Evolutionary conservation across 352 stramenopile species (phyloP).

Genomic region (Phytophthora litchii): DNA sequence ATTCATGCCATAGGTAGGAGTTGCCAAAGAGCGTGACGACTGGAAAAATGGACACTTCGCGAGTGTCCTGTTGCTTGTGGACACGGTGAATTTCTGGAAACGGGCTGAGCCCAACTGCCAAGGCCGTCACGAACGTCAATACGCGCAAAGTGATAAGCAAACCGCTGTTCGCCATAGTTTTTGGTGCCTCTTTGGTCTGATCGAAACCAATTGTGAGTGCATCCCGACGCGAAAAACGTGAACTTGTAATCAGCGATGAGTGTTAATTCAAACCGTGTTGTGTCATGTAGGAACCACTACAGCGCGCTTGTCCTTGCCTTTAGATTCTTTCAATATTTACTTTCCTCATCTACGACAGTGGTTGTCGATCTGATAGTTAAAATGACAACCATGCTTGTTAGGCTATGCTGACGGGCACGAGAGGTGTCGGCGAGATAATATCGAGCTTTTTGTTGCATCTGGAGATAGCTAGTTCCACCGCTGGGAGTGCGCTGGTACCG

Average conservation of each 20-base stretch:
- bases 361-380: no score
- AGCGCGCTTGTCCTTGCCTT: no score
- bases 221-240: slow-evolving; percentile 14
- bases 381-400: no score
- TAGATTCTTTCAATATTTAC: no score
- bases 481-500: not conserved
- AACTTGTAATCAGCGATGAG: slow-evolving; percentile 24
- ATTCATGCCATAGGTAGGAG: slow-evolving; percentile 20
- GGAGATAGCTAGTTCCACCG: not conserved
- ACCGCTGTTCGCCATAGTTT: slow-evolving; percentile 1
- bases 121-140: slow-evolving; percentile 29
- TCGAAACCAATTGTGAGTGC: slow-evolving; percentile 18
- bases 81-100: slow-evolving; percentile 28
- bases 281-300: not conserved
- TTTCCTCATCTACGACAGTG: no score
- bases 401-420: slow-evolving; percentile 13
- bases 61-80: slow-evolving; percentile 19
- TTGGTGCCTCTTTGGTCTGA: not conserved
- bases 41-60: slow-evolving; percentile 31
- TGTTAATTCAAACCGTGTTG: slow-evolving; percentile 8
- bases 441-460: slow-evolving; percentile 16
- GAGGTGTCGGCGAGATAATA: slow-evolving; percentile 4
- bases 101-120: slow-evolving; percentile 24
- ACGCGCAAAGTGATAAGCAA: slow-evolving; percentile 24
- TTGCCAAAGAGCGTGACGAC: slow-evolving; percentile 32